Base-by-base conservation (phyloP, 805 yeast species). In the Candida nonsorbophila region DNA sequence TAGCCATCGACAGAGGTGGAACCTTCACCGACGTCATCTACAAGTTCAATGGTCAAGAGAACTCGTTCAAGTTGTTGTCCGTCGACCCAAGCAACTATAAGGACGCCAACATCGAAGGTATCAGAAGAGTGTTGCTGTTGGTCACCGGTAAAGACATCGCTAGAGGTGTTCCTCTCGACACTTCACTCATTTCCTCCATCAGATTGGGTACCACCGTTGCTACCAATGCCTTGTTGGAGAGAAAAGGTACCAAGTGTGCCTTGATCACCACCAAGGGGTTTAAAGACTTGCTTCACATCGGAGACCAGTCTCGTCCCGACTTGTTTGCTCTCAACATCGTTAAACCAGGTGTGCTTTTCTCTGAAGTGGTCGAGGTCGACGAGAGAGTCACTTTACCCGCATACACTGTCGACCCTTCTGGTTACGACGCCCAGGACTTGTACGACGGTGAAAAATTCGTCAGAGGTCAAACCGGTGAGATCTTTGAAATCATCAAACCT, bases 51-150 rank as follows among this genome's bases (percentile, higher is more conserved):
- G 67, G 15, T 56, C 60, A 30, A 57, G 87, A 80, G 47, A 66
- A 72, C 13, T 74, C 83, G 3, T 42, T 49, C 14, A 87, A 86
- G 52, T 59, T 86, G 12, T 62, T 87, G n/a, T 84, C 94, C 0
- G 95, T 83, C 3, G 96, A 86, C 44, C 95, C 95, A 0, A 64
- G 69, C 16, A 86, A 87, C 55, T 86, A 86, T 49, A 61, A 68
- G 2, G 96, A 87, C 63, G 94, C 96, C 1, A 92, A 94, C 10
- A 63, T 86, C 11, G 96, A 86, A 56, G 96, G 94, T 3, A 83
- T 87, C 23, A 68, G 95, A 39, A 61, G 94, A 23, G 69, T 84
- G 0, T 51, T 87, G 33, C 94, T 83, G 48, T 53, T 58, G 10
- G 71, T 73, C 37, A 69, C 76, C 1, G 70, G 72, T 1, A 51